Conservation (phyloP, 345 rosid species). For the Bretschneidera sinensis region DNA sequence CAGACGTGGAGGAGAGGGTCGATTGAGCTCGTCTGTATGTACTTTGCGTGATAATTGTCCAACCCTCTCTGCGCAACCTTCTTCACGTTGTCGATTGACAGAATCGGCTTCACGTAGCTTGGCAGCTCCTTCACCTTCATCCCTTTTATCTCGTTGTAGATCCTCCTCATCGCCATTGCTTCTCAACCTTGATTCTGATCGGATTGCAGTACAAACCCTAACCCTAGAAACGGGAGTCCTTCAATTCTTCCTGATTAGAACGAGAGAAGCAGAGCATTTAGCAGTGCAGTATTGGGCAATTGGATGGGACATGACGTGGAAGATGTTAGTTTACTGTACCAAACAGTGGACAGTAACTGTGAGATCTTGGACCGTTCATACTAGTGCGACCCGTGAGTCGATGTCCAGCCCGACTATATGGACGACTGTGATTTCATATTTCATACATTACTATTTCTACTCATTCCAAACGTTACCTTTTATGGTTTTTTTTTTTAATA, state of each 20-base stretch:
- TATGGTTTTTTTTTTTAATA: too few relatives aligned
- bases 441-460: too few relatives aligned
- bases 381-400: too few relatives aligned
- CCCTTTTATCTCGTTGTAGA: constrained; percentile 70
- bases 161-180: constrained; percentile 60
- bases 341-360: too few relatives aligned
- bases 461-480: too few relatives aligned
- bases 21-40: constrained; percentile 72
- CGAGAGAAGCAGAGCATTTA: too few relatives aligned
- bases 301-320: too few relatives aligned
- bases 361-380: too few relatives aligned
- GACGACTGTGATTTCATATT: too few relatives aligned
- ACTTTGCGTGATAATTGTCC: constrained; percentile 74
- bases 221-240: constrained; percentile 19
- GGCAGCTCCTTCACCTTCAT: constrained; percentile 82
- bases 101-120: constrained; percentile 59
- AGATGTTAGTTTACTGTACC: too few relatives aligned
- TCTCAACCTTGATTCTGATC: constrained; percentile 10
- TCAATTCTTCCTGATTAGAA: not conserved
- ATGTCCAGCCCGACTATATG: too few relatives aligned
- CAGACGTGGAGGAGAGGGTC: constrained; percentile 74
- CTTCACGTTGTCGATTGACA: constrained; percentile 46
- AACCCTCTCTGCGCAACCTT: constrained; percentile 44
- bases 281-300: too few relatives aligned
- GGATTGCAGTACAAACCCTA: constrained; percentile 23